A percentile compares a stretch with the other conserved stretches of the same genome.
These are phyloP conservation scores for Mucor irregularis DNA, from an alignment of 371 early-diverging fungal genomes.

Conservation along the genomic window DNA sequence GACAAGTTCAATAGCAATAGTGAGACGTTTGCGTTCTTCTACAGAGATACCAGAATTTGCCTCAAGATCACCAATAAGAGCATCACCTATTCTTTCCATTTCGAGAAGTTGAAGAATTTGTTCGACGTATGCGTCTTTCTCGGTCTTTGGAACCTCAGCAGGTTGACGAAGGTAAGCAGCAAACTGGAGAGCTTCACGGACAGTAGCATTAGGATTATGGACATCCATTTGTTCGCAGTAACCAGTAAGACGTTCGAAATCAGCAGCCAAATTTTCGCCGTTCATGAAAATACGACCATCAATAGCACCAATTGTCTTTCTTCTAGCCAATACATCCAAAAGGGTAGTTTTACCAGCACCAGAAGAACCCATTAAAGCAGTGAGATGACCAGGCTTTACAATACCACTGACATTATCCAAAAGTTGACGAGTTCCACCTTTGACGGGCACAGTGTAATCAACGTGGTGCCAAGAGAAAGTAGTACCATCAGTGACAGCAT, in stretches of 20 bases:
- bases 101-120: conserved; percentile 61
- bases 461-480: conserved; percentile 60
- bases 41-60: conserved; percentile 51
- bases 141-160: conserved; percentile 42
- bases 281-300: conserved; percentile 69
- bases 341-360: conserved; percentile 92
- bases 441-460: conserved; percentile 56
- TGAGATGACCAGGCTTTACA: conserved; percentile 66
- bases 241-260: conserved; percentile 72
- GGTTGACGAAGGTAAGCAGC: conserved; percentile 68
- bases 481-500: conserved; percentile 40
- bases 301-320: conserved; percentile 76
- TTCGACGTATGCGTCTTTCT: conserved; percentile 63
- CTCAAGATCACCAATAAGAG: conserved; percentile 48
- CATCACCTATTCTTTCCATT: conserved; percentile 55
- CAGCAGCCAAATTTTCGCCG: conserved; percentile 43
- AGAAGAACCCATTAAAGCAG: conserved; percentile 82
- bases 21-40: conserved; percentile 67
- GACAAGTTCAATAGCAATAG: conserved; percentile 70
- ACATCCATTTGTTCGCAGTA: conserved; percentile 82
- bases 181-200: conserved; percentile 68
- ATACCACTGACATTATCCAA: conserved; percentile 49
- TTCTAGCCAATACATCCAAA: conserved; percentile 77
- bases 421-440: conserved; percentile 53
- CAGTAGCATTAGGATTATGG: conserved; percentile 61